Evolutionary conservation across 1,284 basidiomycete species (phyloP), one percentile per base, ranked within the genome.

Genomic region (Sphaerobolus stellatus): DNA sequence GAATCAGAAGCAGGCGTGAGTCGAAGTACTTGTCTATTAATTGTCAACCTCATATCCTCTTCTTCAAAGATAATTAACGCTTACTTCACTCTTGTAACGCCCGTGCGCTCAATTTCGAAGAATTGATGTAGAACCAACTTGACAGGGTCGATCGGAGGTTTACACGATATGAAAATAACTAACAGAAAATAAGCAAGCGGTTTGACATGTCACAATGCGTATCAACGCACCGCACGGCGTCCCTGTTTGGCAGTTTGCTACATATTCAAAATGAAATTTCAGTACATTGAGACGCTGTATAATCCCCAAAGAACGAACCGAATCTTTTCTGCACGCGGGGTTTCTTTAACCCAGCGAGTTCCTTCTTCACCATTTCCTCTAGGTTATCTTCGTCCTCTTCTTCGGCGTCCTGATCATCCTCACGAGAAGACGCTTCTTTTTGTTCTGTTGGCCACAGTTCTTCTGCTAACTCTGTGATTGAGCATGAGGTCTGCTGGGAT

Each of bases 121-220:
- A 90, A 73, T 61, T 90, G 82, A 41, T 77, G 79, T 29, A 78
- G 64, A n/a, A 89, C 79, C 9, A 92, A 71, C 58, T 79, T 71
- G n/a, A 91, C 84, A 0, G 90, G 89, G 63, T 92, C 84, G 30
- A 90, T 75, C 0, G 90, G 90, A 2, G 81, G 73, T 66, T 80
- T 86, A 68, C 87, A 90, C 7, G 87, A 83, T 49, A 92, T 86
- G 67, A 90, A 92, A 20, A 90, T 72, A 14, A 91, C 89, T 92
- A 58, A 9, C 45, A 44, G 30, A 56, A 16, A 48, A 46, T 41
- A 41, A 51, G 25, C n/a, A 29, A 38, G 24, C 54, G n/a, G 38
- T 48, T 48, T 24, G 38, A 59, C 8, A 56, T 47, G 28, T 36
- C 11, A 40, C n/a, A 34, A 40, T 20, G 51, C 34, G 43, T 71